Base-by-base conservation (phyloP, 1,284 basidiomycete species). In the Chondrostereum purpureum region DNA sequence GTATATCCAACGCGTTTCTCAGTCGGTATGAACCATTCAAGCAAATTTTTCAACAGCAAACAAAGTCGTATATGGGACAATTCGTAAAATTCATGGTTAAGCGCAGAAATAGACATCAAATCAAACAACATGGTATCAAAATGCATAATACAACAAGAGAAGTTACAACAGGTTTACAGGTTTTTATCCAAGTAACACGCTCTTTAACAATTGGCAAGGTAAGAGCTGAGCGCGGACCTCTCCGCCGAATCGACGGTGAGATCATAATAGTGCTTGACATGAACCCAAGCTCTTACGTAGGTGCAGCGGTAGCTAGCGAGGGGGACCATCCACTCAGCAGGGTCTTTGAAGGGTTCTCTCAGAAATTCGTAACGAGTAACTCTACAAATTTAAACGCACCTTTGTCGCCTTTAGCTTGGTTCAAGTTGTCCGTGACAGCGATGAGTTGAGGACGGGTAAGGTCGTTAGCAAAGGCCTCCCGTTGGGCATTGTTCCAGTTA, bases 381-480 rank as follows among this genome's bases (percentile, higher is more conserved):
- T n/a, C n/a, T n/a, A n/a, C 37, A 39, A 19, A 13, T n/a, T 22
- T 17, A 14, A 37, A 3, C 22, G 14, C n/a, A 39, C 19, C 20
- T 0, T 13, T 40, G 43, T 12, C 42, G 46, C 55, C 55, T 43
- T 56, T 56, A 3, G 52, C 50, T 35, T 51, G 23, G 33, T 56
- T 56, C 34, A 52, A 44, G 44, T 52, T 53, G 41, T 53, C 52
- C 8, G 72, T 72, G 21, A 77, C 69, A 22, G 73, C 74, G 34
- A 75, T 58, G 4, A 78, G 63, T 54, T 77, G 74, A 11, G 75
- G 75, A 16, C 73, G 65, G 3, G 67, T 71, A 31, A 78, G 55
- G 45, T 78, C 75, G 50, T 78, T 77, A 2, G 75, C 74, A 45
- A 72, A 72, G 0, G 68, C 62, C 51, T 75, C 68, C 18, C 74